Evolutionary conservation across 768 basidiomycete species (phyloP).

Genomic region (Phlebiopsis gigantea): DNA sequence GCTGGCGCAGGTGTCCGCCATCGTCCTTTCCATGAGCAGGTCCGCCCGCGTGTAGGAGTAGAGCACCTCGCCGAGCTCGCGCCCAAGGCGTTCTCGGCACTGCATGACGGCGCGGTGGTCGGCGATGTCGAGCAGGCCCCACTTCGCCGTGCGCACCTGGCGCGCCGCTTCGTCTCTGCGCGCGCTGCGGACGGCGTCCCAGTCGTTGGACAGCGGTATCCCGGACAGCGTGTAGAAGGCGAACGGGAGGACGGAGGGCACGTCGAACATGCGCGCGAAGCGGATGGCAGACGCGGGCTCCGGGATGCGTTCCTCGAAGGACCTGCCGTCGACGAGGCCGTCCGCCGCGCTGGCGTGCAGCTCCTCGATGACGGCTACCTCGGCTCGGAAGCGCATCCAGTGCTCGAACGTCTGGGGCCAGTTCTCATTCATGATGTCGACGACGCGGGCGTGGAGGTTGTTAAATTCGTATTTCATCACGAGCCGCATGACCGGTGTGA

Average conservation of each 20-base stretch:
- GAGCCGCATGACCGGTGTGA: slow-evolving; percentile 16
- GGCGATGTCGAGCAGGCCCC: background rate
- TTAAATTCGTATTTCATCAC: slow-evolving; percentile 26
- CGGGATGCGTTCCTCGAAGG: slow-evolving; percentile 18
- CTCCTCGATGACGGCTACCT: background rate
- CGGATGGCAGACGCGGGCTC: slow-evolving; percentile 26
- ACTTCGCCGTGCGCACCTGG: background rate
- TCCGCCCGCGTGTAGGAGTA: background rate
- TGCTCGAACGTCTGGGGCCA: slow-evolving; percentile 22
- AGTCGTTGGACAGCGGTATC: too few species aligned
- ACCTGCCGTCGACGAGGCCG: too few species aligned
- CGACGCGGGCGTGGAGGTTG: slow-evolving; percentile 16
- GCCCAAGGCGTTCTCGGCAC: background rate
- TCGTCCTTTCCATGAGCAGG: background rate
- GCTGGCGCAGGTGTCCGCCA: too few species aligned
- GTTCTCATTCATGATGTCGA: slow-evolving; percentile 18
- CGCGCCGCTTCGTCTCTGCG: too few species aligned
- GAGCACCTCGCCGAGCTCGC: background rate
- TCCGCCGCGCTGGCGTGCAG: too few species aligned
- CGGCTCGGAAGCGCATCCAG: background rate
- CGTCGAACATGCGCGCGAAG: slow-evolving; percentile 21
- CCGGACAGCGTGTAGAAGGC: slow-evolving; percentile 23
- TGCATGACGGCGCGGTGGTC: background rate
- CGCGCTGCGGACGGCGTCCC: too few species aligned
- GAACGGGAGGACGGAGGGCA: slow-evolving; percentile 24